phyloP scores from a whole-genome alignment of 2,329 filamentous ascomycete species.

The Decorospora gaudefroyi region DNA sequence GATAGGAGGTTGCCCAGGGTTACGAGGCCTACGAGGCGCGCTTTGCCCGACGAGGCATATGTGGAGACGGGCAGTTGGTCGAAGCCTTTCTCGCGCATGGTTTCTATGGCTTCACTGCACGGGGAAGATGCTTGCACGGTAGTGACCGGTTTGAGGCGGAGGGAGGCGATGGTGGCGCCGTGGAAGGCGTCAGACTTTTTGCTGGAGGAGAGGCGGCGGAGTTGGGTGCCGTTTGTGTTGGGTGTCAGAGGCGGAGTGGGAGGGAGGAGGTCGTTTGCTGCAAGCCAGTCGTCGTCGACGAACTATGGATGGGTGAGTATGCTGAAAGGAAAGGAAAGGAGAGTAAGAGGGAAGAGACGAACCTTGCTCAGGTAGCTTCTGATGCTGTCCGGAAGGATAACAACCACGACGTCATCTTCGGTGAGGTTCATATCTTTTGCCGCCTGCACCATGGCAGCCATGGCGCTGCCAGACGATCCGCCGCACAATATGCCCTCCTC shows the following conservation, averaged over 20 bases:
- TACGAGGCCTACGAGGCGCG: conserved; percentile 83
- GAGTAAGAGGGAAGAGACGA: conserved; percentile 15
- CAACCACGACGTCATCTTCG: conserved; percentile 86
- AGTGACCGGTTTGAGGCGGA: conserved; percentile 91
- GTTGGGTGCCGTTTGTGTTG: conserved; percentile 29
- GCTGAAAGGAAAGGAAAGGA: not conserved
- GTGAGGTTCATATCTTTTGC: conserved; percentile 75
- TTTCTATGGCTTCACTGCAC: conserved; percentile 90
- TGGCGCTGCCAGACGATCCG: conserved; percentile 89
- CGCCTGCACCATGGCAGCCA: conserved; percentile 78
- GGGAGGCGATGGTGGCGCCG: conserved; percentile 76
- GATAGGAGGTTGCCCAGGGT: conserved; percentile 93
- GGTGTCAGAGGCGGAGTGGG: conserved; percentile 54
- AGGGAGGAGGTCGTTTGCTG: conserved; percentile 88
- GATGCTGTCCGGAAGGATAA: conserved; percentile 93
- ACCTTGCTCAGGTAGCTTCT: conserved; percentile 93
- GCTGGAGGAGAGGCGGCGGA: conserved; percentile 48
- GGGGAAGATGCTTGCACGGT: conserved; percentile 72
- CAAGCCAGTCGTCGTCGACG: conserved; percentile 97
- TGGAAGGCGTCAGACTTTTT: conserved; percentile 68
- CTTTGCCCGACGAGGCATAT: conserved; percentile 61
- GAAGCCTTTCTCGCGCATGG: conserved; percentile 97
- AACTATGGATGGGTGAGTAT: conserved; percentile 60
- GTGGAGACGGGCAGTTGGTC: conserved; percentile 90
- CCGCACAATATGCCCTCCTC: conserved; percentile 94